Conservation (phyloP, 352 stramenopile genomes). For the Globisporangium paroecandrum region DNA sequence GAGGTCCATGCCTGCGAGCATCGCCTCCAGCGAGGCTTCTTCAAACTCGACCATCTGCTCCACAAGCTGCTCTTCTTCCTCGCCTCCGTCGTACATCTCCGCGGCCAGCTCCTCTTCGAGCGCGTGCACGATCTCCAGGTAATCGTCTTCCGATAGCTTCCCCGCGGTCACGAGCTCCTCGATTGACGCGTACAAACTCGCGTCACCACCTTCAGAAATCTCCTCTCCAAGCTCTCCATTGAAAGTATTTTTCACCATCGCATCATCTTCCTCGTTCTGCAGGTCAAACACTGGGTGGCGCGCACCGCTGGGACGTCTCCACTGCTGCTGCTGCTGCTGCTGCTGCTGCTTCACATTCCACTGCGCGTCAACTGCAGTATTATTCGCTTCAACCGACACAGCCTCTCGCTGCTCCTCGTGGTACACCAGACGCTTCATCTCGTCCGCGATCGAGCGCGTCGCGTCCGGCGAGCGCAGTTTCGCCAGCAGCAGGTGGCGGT, state of each 20-base stretch:
- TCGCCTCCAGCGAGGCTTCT: slow-evolving; percentile 61
- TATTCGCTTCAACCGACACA: neutral
- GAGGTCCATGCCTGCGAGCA: slow-evolving; percentile 64
- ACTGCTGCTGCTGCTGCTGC: neutral
- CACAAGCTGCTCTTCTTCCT: slow-evolving; percentile 37
- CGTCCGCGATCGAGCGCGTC: slow-evolving; percentile 45
- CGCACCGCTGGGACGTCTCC: neutral
- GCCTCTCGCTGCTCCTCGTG: slow-evolving; percentile 27
- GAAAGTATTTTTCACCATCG: neutral
- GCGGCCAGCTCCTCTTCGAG: slow-evolving; percentile 64
- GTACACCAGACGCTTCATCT: slow-evolving; percentile 60
- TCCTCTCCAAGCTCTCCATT: neutral
- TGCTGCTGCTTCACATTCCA: neutral
- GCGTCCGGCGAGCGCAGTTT: slow-evolving; percentile 56
- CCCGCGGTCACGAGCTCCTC: slow-evolving; percentile 63
- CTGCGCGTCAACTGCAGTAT: neutral
- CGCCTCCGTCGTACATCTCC: slow-evolving; percentile 24
- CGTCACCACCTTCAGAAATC: neutral
- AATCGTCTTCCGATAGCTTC: slow-evolving; percentile 63
- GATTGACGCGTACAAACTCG: slow-evolving; percentile 32
- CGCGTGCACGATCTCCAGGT: slow-evolving; percentile 69
- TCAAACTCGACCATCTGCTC: slow-evolving; percentile 69
- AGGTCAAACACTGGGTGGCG: slow-evolving; percentile 38
- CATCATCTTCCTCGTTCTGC: slow-evolving; percentile 16
- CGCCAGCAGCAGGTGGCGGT: slow-evolving; percentile 56